Percentiles rank a stretch among this genome's conserved stretches.
Conservation (phyloP, 371 early-diverging fungal genomes). For the Enteropsectra breve region DNA sequence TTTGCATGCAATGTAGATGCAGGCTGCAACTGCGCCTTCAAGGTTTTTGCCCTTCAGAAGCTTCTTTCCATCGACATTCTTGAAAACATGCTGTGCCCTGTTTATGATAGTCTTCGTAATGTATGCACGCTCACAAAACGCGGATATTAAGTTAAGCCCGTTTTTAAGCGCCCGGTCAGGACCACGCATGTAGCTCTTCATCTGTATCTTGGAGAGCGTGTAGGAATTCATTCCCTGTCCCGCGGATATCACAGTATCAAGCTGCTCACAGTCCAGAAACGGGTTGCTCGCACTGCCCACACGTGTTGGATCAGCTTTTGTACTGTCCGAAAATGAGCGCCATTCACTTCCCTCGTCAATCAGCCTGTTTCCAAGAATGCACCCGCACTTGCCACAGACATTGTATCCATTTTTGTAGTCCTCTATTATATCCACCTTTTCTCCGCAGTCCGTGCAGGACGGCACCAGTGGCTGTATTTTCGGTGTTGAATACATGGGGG, state of each 20-base stretch:
- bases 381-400: constrained; percentile 90
- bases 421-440: constrained; percentile 76
- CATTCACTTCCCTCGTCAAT: constrained; percentile 96
- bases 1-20: constrained; percentile 88
- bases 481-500: constrained; percentile 24
- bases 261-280: constrained; percentile 56
- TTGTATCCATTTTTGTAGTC: constrained; percentile 75
- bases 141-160: constrained; percentile 78
- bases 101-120: constrained; percentile 74
- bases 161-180: constrained; percentile 70
- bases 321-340: constrained; percentile 82
- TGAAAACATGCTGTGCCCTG: constrained; percentile 83
- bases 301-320: constrained; percentile 86
- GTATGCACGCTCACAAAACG: constrained; percentile 76
- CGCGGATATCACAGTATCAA: constrained; percentile 60
- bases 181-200: constrained; percentile 59
- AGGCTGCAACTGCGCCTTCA: constrained; percentile 83
- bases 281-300: constrained; percentile 78
- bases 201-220: constrained; percentile 59
- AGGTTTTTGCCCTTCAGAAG: constrained; percentile 73
- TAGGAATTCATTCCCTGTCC: constrained; percentile 48
- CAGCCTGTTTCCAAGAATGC: constrained; percentile 80
- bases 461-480: constrained; percentile 32
- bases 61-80: constrained; percentile 70
- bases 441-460: constrained; percentile 59